Percentiles rank a stretch among this genome's conserved stretches.
These are phyloP conservation scores for Dictyostelium citrinum DNA, from an alignment of 78 protist species.

Conservation along the genomic window DNA sequence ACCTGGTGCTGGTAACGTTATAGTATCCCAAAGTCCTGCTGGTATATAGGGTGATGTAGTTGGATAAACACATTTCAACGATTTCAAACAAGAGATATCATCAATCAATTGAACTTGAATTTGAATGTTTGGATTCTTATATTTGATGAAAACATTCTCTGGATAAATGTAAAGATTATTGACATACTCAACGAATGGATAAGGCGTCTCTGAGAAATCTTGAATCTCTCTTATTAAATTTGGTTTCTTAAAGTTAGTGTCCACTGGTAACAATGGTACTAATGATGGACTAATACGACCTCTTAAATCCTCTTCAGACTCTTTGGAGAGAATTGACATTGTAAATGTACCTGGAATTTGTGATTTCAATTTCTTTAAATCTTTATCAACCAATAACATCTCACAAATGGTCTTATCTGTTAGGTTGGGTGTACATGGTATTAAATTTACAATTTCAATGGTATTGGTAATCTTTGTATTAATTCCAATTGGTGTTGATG, in stretches of 20 bases:
- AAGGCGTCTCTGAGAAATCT: constrained; percentile 61
- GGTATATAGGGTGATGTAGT: constrained; percentile 39
- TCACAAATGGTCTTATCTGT: constrained; percentile 54
- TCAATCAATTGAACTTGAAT: constrained; percentile 68
- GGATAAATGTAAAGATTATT: constrained; percentile 71
- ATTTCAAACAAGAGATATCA: constrained; percentile 25
- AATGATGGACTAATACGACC: constrained; percentile 54
- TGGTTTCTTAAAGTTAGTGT: background rate
- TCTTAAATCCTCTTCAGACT: constrained; percentile 15
- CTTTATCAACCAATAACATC: constrained; percentile 35
- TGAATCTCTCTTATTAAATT: constrained; percentile 63
- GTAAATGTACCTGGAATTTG: constrained; percentile 60
- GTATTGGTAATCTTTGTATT: constrained; percentile 28
- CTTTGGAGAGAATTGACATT: constrained; percentile 33
- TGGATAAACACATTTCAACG: constrained; percentile 58
- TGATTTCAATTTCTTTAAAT: constrained; percentile 32
- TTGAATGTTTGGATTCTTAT: constrained; percentile 65
- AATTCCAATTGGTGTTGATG: background rate
- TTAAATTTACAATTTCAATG: constrained; percentile 51
- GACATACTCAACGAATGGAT: constrained; percentile 52
- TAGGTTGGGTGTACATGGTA: constrained; percentile 65
- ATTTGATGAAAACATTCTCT: constrained; percentile 48
- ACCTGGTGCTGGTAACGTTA: constrained; percentile 29
- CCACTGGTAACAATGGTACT: constrained; percentile 37
- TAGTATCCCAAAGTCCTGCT: constrained; percentile 25